Evolutionary conservation across 306 rosid genomes (phyloP).

Genomic region (Prunus mongolica): DNA sequence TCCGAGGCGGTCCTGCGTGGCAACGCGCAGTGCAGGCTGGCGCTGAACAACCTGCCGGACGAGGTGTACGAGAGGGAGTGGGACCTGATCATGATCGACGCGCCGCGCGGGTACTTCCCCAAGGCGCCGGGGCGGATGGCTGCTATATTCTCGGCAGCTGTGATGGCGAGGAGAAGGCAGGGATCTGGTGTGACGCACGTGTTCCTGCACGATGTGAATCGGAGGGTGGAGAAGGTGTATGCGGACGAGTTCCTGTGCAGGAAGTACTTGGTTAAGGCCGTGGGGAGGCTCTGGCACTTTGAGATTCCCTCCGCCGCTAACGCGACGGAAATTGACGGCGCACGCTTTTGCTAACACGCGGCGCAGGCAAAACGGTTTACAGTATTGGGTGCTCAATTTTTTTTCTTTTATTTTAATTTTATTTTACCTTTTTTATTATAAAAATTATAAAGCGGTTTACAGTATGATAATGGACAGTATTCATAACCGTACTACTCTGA

Average conservation of each 20-base stretch:
- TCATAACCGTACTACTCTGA: too few relatives aligned
- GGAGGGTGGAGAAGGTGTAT: constrained; percentile 75
- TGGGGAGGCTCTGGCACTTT: constrained; percentile 82
- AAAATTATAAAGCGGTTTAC: neutral
- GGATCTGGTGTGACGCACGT: constrained; percentile 81
- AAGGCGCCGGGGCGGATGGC: constrained; percentile 93
- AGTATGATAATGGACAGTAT: neutral
- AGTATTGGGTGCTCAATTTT: neutral
- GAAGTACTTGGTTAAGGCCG: constrained; percentile 48
- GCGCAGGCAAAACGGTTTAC: neutral
- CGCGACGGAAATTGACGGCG: neutral
- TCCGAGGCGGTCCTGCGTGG: constrained; percentile 43
- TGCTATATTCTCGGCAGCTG: constrained; percentile 84
- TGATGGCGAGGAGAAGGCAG: constrained; percentile 68
- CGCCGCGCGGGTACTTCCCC: constrained; percentile 72
- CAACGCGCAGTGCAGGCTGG: constrained; percentile 54
- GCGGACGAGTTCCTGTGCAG: constrained; percentile 77
- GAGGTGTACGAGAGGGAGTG: constrained; percentile 75
- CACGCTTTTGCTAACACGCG: constrained; percentile 31
- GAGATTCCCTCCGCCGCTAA: constrained; percentile 52
- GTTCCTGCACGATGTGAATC: constrained; percentile 79
- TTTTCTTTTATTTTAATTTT: neutral
- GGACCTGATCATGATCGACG: constrained; percentile 93
- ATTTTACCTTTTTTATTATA: neutral
- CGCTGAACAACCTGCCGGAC: constrained; percentile 62